These are phyloP conservation scores for Naganishia sp. DNA, from an alignment of 1,284 basidiomycete species.

Conservation along the genomic window DNA sequence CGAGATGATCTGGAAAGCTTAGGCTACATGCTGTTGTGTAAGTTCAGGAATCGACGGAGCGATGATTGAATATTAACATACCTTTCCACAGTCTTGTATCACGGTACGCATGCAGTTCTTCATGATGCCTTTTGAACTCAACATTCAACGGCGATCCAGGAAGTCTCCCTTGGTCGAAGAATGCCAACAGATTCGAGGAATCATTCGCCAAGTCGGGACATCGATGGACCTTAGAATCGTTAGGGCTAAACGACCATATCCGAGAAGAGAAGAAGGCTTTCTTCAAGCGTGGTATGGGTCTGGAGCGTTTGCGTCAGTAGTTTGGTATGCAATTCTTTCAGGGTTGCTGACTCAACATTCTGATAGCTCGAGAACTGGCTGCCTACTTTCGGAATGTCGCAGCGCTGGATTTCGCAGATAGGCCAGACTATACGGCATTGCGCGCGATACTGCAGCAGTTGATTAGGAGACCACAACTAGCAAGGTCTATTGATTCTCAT, in stretches of 20 bases:
- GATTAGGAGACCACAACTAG: neutral
- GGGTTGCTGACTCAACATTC: neutral
- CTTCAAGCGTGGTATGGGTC: conserved; percentile 7
- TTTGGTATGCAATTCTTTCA: neutral
- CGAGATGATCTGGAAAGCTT: conserved; percentile 33
- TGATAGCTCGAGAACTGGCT: conserved; percentile 14
- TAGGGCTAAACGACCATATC: conserved; percentile 29
- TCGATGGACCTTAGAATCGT: conserved; percentile 30
- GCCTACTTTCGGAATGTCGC: conserved; percentile 17
- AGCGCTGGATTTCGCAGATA: conserved; percentile 13
- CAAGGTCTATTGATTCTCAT: neutral
- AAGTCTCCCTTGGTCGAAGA: conserved; percentile 30
- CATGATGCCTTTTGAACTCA: neutral
- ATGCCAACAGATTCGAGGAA: conserved; percentile 31
- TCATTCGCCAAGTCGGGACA: conserved; percentile 32
- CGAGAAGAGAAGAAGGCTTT: conserved; percentile 25
- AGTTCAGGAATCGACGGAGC: neutral
- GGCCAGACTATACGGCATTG: conserved; percentile 23
- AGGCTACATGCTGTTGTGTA: conserved; percentile 30
- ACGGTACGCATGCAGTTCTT: conserved; percentile 4
- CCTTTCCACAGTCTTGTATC: conserved; percentile 11
- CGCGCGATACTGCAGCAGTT: conserved; percentile 10
- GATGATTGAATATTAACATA: neutral
- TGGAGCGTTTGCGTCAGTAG: conserved; percentile 18
- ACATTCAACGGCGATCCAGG: conserved; percentile 5